phyloP scores from a whole-genome alignment of 2,329 filamentous ascomycete genomes.

The Phaeosphaeriaceae sp. region DNA sequence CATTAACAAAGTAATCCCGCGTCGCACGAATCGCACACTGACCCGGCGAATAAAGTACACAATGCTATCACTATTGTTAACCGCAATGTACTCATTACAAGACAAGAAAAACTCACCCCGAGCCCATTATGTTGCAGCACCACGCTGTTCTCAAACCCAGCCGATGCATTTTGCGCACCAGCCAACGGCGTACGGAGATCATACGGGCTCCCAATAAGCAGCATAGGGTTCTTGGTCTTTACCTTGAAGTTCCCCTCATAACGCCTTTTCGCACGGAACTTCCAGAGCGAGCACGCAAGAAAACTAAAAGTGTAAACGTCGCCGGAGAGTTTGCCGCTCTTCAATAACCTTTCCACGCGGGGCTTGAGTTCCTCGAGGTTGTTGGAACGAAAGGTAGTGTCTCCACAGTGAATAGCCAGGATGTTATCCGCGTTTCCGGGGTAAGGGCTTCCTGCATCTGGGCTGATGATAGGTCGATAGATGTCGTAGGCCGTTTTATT shows the following conservation, averaged over 20 bases:
- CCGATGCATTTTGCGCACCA: constrained; percentile 8
- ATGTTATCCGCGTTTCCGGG: not conserved
- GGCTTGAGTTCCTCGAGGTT: constrained; percentile 1
- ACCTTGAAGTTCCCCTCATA: constrained; percentile 16
- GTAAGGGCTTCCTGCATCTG: not conserved
- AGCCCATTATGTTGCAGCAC: constrained; percentile 16
- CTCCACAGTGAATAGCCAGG: constrained; percentile 4
- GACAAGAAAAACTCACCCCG: constrained; percentile 10
- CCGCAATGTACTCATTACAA: not conserved
- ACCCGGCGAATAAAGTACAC: not conserved
- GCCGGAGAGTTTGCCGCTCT: constrained; percentile 4
- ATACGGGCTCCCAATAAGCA: constrained; percentile 9
- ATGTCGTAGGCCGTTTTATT: constrained; percentile 3
- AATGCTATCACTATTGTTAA: not conserved
- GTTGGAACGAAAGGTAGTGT: constrained; percentile 3
- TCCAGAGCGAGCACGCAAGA: constrained; percentile 12
- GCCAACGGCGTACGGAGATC: constrained; percentile 13
- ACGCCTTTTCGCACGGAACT: constrained; percentile 5
- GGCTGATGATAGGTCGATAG: not conserved
- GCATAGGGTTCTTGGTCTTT: constrained; percentile 15
- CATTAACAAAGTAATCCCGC: constrained; percentile 9
- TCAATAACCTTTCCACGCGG: not conserved
- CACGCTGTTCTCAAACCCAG: constrained; percentile 12
- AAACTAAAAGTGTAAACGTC: not conserved
- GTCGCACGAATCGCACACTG: constrained; percentile 8